Percentiles rank a stretch among this genome's conserved stretches.
Conservation (phyloP, 2,329 filamentous ascomycete species). For the Aspergillus sp. region DNA sequence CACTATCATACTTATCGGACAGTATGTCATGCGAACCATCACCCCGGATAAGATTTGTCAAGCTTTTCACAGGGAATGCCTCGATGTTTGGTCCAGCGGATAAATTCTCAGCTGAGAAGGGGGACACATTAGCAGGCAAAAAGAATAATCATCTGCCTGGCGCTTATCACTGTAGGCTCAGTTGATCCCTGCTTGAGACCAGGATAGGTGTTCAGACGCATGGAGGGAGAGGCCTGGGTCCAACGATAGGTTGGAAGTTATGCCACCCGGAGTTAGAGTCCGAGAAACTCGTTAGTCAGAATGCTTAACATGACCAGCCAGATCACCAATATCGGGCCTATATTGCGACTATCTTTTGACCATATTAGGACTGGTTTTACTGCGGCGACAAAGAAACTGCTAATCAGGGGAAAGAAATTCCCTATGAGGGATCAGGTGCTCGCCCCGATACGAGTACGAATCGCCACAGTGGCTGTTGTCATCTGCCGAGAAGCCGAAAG, state of each 20-base stretch:
- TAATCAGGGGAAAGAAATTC: background rate
- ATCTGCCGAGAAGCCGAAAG: constrained; percentile 7
- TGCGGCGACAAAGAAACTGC: background rate
- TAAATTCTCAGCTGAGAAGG: background rate
- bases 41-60: constrained; percentile 15
- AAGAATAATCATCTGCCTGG: background rate
- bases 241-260: background rate
- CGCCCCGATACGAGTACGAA: constrained; percentile 10
- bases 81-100: constrained; percentile 1
- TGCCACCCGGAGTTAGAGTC: background rate
- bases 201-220: constrained; percentile 2
- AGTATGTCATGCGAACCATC: constrained; percentile 9
- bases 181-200: background rate
- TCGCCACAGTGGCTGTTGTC: constrained; percentile 16
- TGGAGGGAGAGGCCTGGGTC: background rate
- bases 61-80: constrained; percentile 6
- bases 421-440: constrained; percentile 14
- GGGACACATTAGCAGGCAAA: background rate
- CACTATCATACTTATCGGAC: constrained; percentile 10
- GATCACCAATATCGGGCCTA: too few species aligned
- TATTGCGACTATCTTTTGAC: background rate
- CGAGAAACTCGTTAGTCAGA: background rate
- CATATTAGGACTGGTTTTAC: background rate
- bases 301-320: background rate
- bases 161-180: background rate